phyloP scores from a whole-genome alignment of 257 asterid species.

The Salvia splendens region DNA sequence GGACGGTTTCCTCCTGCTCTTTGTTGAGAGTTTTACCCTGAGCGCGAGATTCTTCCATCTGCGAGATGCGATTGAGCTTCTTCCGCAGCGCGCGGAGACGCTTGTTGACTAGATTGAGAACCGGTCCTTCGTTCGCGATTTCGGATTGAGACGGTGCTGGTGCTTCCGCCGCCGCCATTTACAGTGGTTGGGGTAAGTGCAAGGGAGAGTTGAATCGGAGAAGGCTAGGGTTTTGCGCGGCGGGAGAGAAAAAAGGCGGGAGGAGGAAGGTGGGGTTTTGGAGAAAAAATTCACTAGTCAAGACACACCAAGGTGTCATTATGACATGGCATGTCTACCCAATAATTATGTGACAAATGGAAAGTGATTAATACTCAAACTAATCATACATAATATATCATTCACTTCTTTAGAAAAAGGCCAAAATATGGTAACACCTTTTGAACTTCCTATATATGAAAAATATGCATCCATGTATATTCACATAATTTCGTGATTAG shows the following conservation, averaged over 20 bases:
- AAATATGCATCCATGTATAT: too few relatives aligned
- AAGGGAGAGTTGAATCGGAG: not conserved
- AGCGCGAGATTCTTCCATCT: slow-evolving; percentile 74
- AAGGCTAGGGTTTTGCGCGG: slow-evolving; percentile 37
- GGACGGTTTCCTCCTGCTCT: slow-evolving; percentile 86
- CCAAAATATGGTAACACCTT: too few relatives aligned
- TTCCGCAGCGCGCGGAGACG: slow-evolving; percentile 87
- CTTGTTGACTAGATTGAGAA: slow-evolving; percentile 75
- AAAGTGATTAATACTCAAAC: too few relatives aligned
- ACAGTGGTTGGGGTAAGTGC: slow-evolving; percentile 16
- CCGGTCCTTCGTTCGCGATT: slow-evolving; percentile 67
- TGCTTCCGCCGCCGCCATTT: slow-evolving; percentile 45
- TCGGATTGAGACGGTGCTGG: slow-evolving; percentile 45
- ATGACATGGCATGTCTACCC: too few relatives aligned
- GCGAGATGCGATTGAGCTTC: slow-evolving; percentile 73
- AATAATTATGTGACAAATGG: too few relatives aligned
- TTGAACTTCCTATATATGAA: too few relatives aligned
- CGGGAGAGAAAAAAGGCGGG: not conserved
- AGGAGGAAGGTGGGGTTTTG: slow-evolving; percentile 30
- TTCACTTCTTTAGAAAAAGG: too few relatives aligned
- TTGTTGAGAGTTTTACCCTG: slow-evolving; percentile 79
- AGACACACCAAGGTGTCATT: too few relatives aligned
- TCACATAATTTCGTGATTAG: too few relatives aligned
- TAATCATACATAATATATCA: too few relatives aligned
- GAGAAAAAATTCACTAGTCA: too few relatives aligned